Percentiles rank a stretch among this genome's conserved stretches.
Evolutionary conservation across 129 eudicot species (phyloP).

Genomic region (Pulicaria dysenterica): DNA sequence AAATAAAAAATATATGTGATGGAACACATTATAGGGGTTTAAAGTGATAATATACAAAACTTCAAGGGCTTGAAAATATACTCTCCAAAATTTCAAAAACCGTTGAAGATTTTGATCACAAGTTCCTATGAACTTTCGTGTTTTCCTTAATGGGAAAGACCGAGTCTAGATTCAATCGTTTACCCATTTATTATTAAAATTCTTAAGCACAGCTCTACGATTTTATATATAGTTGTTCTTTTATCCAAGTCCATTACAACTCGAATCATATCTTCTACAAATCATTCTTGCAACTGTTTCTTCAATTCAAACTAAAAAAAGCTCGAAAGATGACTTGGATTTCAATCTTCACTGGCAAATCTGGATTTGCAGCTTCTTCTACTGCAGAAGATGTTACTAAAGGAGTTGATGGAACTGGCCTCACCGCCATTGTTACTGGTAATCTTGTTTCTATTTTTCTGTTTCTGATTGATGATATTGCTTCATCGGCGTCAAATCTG

Average conservation of each 20-base stretch:
- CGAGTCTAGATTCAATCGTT: not conserved
- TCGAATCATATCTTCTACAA: not conserved
- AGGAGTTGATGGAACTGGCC: conserved; percentile 75
- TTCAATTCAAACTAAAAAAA: not conserved
- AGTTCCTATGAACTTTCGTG: too few species aligned
- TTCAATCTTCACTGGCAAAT: conserved; percentile 60
- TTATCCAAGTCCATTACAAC: conserved; percentile 23
- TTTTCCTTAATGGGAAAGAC: too few species aligned
- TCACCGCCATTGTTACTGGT: conserved; percentile 93
- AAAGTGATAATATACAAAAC: too few species aligned
- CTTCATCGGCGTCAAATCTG: not conserved
- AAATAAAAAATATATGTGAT: too few species aligned
- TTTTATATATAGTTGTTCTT: conserved; percentile 13
- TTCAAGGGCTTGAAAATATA: too few species aligned
- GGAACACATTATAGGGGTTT: too few species aligned
- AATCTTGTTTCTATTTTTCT: not conserved
- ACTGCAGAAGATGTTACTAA: conserved; percentile 78
- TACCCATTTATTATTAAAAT: conserved; percentile 4
- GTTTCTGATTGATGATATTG: not conserved
- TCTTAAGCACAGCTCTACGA: not conserved
- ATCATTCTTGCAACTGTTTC: conserved; percentile 8
- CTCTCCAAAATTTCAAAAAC: too few species aligned
- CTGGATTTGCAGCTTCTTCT: conserved; percentile 76
- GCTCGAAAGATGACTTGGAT: conserved; percentile 56
- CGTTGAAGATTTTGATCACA: too few species aligned